These are phyloP conservation scores for Coniochaeta pulveracea DNA, from an alignment of 2,329 filamentous ascomycete species.

Conservation along the genomic window DNA sequence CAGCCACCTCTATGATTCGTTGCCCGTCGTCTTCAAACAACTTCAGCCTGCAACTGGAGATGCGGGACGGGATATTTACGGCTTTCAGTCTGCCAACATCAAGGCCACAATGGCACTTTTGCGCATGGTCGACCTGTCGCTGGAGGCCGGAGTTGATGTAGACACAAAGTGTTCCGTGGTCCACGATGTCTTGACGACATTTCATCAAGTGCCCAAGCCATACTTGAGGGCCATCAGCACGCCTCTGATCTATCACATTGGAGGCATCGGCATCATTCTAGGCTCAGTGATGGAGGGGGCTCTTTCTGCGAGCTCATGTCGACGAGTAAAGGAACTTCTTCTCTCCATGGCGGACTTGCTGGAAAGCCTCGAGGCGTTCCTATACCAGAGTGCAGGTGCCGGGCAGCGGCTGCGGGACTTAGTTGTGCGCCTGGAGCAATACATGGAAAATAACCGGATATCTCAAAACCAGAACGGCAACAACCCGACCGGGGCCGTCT, in stretches of 20 bases:
- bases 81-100: constrained; percentile 25
- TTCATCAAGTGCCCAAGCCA: constrained; percentile 15
- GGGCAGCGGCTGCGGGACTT: constrained; percentile 2
- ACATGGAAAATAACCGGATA: neutral
- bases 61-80: constrained; percentile 17
- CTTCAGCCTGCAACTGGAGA: constrained; percentile 15
- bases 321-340: constrained; percentile 16
- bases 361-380: constrained; percentile 8
- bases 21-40: constrained; percentile 18
- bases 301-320: constrained; percentile 17
- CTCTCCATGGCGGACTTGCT: constrained; percentile 19
- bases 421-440: neutral
- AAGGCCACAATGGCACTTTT: constrained; percentile 21
- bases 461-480: neutral
- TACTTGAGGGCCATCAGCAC: constrained; percentile 19
- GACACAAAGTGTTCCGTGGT: constrained; percentile 19
- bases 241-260: constrained; percentile 21
- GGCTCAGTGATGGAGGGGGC: constrained; percentile 21
- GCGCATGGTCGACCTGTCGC: constrained; percentile 18
- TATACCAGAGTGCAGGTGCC: constrained; percentile 2
- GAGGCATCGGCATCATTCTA: constrained; percentile 21
- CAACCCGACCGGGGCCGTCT: neutral
- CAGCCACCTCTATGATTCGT: constrained; percentile 14
- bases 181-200: constrained; percentile 16
- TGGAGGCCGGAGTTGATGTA: constrained; percentile 14